Base-by-base conservation (phyloP, 2,329 filamentous ascomycete genomes). In the Chlorencoelia australis region DNA sequence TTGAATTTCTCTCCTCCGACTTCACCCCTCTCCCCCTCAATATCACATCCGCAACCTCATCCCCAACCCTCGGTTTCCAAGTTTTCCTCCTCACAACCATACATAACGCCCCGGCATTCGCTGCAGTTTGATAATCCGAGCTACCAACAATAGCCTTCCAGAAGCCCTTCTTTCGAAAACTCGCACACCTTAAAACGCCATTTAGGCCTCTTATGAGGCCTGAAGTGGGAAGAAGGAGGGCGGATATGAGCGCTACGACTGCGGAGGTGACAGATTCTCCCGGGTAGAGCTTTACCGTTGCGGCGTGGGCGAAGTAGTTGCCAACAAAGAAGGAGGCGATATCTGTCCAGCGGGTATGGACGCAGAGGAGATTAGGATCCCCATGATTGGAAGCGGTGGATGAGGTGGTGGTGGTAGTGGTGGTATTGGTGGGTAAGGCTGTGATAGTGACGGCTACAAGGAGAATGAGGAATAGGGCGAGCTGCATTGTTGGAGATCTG, bases 261-360 rank as follows among this genome's bases (percentile, higher is more conserved):
- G 18, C 35, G 21, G 30, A 37, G 8, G 31, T 36, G 24, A 26
- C 5, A 16, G 27, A 22, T 15, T 51, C 41, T 8, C 48, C 51
- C 13, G 49, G 51, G 6, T 29, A 30, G 11, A 42, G 33, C 18
- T 28, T 42, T 3, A 50, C 34, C 1, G 52, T 55, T 8, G 45
- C 43, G 9, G 42, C 49, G 32, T 54, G 50, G 7, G 46, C 42
- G n/a, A 52, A 31, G 34, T 54, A 55, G 21, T 53, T 54, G 3
- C 33, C 46, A 13, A 49, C 22, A 35, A 39, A 53, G 37, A 53
- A 54, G 13, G 48, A 32, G 8, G 50, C 17, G 8, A 49, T 36
- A 29, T 51, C 49, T 5, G 22, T 26, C 44, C 43, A 46, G 10
- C 33, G 31, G 1, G 49, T 28, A 15, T 49, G 47, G 4, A 37